phyloP scores from a whole-genome alignment of 2,329 filamentous ascomycete species.

The Didymella sp. region DNA sequence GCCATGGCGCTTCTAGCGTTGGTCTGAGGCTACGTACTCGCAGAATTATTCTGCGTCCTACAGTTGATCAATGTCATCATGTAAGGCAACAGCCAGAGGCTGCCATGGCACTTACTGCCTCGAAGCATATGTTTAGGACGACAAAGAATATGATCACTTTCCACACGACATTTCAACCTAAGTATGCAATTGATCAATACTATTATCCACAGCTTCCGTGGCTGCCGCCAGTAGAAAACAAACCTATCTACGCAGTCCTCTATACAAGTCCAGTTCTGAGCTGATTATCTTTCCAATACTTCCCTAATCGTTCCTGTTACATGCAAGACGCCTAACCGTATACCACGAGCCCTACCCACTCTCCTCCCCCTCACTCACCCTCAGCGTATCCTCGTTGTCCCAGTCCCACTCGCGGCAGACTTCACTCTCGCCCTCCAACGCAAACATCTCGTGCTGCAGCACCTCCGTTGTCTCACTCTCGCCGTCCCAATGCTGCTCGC shows the following conservation, averaged over 20 bases:
- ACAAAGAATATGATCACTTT: background rate
- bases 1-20: background rate
- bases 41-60: background rate
- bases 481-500: constrained; percentile 17
- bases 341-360: constrained; percentile 6
- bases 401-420: constrained; percentile 18
- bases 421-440: constrained; percentile 17
- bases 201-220: background rate
- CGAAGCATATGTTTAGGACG: background rate
- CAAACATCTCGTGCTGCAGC: constrained; percentile 20
- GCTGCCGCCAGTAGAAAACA: background rate
- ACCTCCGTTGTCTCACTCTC: constrained; percentile 22
- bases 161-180: background rate
- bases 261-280: background rate
- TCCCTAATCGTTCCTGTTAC: background rate
- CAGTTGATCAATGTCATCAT: background rate
- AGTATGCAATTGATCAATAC: background rate
- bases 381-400: constrained; percentile 21
- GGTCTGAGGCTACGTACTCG: background rate
- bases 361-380: constrained; percentile 19
- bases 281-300: background rate
- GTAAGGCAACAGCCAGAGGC: background rate
- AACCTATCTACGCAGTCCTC: background rate
- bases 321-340: background rate
- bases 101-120: background rate